Conservation (phyloP, 345 rosid genomes). For the Aquilaria yunnanensis region DNA sequence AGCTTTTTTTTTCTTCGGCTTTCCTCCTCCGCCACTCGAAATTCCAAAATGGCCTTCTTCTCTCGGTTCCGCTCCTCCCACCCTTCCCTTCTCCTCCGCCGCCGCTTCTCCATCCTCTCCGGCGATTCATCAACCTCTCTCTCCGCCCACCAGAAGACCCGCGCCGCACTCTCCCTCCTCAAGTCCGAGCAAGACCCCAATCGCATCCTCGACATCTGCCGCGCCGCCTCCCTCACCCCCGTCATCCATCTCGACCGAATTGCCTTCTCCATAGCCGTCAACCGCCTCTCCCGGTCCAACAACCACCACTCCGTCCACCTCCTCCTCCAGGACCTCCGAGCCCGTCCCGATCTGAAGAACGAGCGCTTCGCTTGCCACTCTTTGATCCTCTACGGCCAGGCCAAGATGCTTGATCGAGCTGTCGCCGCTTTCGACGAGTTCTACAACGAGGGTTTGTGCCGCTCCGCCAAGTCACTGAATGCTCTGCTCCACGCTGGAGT, state of each 20-base stretch:
- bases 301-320: constrained; percentile 36
- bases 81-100: constrained; percentile 15
- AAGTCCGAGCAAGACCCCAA: constrained; percentile 63
- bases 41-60: constrained; percentile 31
- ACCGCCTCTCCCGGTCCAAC: constrained; percentile 42
- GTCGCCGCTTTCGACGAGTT: constrained; percentile 42
- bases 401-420: constrained; percentile 66
- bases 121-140: constrained; percentile 39
- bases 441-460: constrained; percentile 30
- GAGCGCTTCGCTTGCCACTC: constrained; percentile 61
- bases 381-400: constrained; percentile 70
- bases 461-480: constrained; percentile 54
- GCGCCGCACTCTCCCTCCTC: constrained; percentile 65
- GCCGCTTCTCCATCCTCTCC: constrained; percentile 37
- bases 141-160: constrained; percentile 47
- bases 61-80: constrained; percentile 34
- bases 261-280: constrained; percentile 64
- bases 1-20: not conserved
- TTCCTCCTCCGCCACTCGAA: too few relatives aligned
- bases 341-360: constrained; percentile 54
- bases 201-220: constrained; percentile 78
- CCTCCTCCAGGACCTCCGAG: constrained; percentile 52
- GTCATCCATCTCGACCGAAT: constrained; percentile 50
- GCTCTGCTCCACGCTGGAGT: constrained; percentile 60
- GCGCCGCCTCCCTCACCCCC: constrained; percentile 66